Evolutionary conservation across 768 basidiomycete genomes (phyloP).

Genomic region (Boletus vinaceobasis): DNA sequence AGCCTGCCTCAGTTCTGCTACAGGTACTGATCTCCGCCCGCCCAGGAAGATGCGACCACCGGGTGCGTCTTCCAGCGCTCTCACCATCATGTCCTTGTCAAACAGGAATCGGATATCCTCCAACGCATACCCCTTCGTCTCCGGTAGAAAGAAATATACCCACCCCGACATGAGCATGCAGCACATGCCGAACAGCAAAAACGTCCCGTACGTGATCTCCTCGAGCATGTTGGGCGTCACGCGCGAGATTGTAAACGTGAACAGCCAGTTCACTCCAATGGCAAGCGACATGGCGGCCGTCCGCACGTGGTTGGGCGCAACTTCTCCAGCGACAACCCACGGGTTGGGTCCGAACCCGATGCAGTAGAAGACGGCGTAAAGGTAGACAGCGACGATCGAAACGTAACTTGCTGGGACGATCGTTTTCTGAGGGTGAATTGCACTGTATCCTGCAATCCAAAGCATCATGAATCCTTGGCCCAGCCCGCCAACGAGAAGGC

Average conservation of each 20-base stretch:
- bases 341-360: constrained; percentile 32
- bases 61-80: constrained; percentile 35
- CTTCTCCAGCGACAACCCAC: constrained; percentile 34
- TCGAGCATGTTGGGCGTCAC: constrained; percentile 38
- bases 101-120: constrained; percentile 40
- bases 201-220: constrained; percentile 31
- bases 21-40: constrained; percentile 23
- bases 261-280: constrained; percentile 34
- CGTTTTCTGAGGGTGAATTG: constrained; percentile 26
- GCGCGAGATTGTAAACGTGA: constrained; percentile 36
- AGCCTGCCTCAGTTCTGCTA: constrained; percentile 25
- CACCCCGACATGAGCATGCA: constrained; percentile 34
- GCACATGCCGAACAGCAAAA: constrained; percentile 30
- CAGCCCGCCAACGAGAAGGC: constrained; percentile 46
- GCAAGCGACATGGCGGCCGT: constrained; percentile 34
- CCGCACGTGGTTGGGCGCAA: constrained; percentile 39
- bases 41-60: constrained; percentile 31
- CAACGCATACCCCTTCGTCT: constrained; percentile 38
- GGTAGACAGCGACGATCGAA: constrained; percentile 37
- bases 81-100: constrained; percentile 31
- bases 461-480: constrained; percentile 43
- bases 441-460: constrained; percentile 36
- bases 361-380: constrained; percentile 37
- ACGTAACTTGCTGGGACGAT: constrained; percentile 35
- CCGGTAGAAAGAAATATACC: constrained; percentile 38